Evolutionary conservation across 306 rosid species (phyloP).

Genomic region (Sicyos baderoa): DNA sequence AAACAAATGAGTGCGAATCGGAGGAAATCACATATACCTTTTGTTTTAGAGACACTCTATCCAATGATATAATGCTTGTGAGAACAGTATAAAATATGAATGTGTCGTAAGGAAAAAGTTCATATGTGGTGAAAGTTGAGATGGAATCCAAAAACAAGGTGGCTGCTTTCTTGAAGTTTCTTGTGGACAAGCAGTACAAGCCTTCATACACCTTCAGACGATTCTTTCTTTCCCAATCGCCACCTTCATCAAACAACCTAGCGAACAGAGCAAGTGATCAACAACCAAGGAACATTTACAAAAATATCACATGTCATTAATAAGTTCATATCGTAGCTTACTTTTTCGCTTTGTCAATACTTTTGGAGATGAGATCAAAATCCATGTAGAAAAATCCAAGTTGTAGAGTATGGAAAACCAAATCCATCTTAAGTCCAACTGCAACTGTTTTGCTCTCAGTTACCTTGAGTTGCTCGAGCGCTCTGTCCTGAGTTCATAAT

Average conservation of each 20-base stretch:
- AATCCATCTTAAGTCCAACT: constrained; percentile 96
- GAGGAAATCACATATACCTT: constrained; percentile 42
- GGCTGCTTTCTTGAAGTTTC: constrained; percentile 89
- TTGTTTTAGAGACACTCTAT: constrained; percentile 87
- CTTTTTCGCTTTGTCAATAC: constrained; percentile 93
- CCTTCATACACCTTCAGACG: constrained; percentile 94
- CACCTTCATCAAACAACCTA: constrained; percentile 99
- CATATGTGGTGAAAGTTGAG: constrained; percentile 90
- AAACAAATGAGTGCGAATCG: constrained; percentile 2
- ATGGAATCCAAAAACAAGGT: constrained; percentile 79
- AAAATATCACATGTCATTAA: not conserved
- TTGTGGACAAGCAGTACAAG: constrained; percentile 78
- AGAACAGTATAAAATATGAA: constrained; percentile 89
- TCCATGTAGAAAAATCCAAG: constrained; percentile 95
- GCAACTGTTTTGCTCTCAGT: constrained; percentile 96
- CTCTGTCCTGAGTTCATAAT: constrained; percentile 54
- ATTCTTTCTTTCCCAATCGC: constrained; percentile 99
- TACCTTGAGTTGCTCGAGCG: constrained; percentile 83
- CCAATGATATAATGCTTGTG: constrained; percentile 89
- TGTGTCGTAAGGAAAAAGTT: constrained; percentile 76
- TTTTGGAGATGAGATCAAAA: constrained; percentile 87
- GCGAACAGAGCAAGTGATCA: constrained; percentile 26
- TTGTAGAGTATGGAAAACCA: constrained; percentile 78
- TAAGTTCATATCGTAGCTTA: constrained; percentile 25
- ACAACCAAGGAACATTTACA: constrained; percentile 17